These are phyloP conservation scores for Alternaria sp. DNA, from an alignment of 2,329 filamentous ascomycete genomes.

Conservation along the genomic window DNA sequence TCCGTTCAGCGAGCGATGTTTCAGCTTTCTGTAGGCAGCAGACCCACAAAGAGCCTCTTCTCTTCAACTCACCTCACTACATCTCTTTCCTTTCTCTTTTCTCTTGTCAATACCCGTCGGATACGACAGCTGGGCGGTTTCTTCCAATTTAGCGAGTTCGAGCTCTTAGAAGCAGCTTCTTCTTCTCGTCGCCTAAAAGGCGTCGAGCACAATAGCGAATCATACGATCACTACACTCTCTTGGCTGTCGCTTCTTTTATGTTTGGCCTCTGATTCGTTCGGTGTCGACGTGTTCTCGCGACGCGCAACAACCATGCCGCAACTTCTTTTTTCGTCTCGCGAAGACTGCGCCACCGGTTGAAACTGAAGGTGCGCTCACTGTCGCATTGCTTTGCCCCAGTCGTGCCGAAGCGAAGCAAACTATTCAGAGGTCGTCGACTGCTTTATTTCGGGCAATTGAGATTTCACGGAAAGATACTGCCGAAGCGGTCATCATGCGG, in stretches of 20 bases:
- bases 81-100: conserved; percentile 17
- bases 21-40: conserved; percentile 22
- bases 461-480: not conserved
- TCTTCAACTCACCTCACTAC: conserved; percentile 14
- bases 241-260: not conserved
- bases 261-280: not conserved
- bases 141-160: conserved; percentile 20
- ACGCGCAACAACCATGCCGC: not conserved
- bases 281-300: not conserved
- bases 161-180: not conserved
- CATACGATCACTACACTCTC: conserved; percentile 3
- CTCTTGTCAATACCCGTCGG: conserved; percentile 19
- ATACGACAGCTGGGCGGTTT: conserved; percentile 19
- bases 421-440: not conserved
- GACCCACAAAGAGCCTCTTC: conserved; percentile 19
- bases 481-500: not conserved
- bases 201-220: conserved; percentile 9
- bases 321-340: not conserved
- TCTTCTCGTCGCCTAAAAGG: conserved; percentile 1
- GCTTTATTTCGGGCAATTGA: conserved; percentile 6
- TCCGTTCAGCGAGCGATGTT: conserved; percentile 17
- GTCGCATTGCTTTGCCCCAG: not conserved
- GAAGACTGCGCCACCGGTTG: not conserved
- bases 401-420: not conserved
- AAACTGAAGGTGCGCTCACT: not conserved